phyloP scores from a whole-genome alignment of 805 yeast species.

The Nakazawaea ishiwadae region DNA sequence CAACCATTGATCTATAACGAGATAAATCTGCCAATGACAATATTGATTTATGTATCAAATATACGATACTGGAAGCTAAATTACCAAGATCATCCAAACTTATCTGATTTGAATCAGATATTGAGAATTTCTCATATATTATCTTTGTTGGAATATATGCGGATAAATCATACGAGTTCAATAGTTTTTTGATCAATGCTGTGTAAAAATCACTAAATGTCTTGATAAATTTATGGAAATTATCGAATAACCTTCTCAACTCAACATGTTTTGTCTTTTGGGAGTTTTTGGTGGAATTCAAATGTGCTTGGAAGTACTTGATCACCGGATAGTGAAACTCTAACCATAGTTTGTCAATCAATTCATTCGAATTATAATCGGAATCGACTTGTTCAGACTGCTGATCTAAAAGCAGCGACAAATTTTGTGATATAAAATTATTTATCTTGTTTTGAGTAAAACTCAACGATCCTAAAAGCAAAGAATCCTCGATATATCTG shows the following conservation, averaged over 20 bases:
- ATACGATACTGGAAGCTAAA: slow-evolving; percentile 24
- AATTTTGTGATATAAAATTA: slow-evolving; percentile 34
- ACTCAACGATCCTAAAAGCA: slow-evolving; percentile 43
- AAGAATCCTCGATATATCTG: slow-evolving; percentile 32
- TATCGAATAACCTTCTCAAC: slow-evolving; percentile 49
- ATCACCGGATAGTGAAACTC: slow-evolving; percentile 62
- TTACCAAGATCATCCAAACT: not conserved
- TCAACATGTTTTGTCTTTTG: slow-evolving; percentile 38
- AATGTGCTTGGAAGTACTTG: slow-evolving; percentile 45
- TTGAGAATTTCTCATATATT: slow-evolving; percentile 24
- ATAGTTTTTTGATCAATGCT: slow-evolving; percentile 34
- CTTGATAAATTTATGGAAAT: slow-evolving; percentile 43
- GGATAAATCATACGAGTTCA: slow-evolving; percentile 33
- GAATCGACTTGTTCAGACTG: not conserved
- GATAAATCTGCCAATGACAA: slow-evolving; percentile 55
- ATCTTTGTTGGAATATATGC: slow-evolving; percentile 28
- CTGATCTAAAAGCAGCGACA: slow-evolving; percentile 16
- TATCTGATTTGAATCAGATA: slow-evolving; percentile 12
- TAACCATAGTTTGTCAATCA: slow-evolving; percentile 53
- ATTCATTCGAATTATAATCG: slow-evolving; percentile 19
- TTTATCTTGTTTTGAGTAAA: slow-evolving; percentile 44
- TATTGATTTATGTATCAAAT: slow-evolving; percentile 42
- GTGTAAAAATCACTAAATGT: slow-evolving; percentile 44
- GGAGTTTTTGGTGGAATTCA: slow-evolving; percentile 18
- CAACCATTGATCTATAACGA: slow-evolving; percentile 49